These are phyloP conservation scores for Pleurotus tuoliensis DNA, from an alignment of 768 basidiomycete species.

Conservation along the genomic window DNA sequence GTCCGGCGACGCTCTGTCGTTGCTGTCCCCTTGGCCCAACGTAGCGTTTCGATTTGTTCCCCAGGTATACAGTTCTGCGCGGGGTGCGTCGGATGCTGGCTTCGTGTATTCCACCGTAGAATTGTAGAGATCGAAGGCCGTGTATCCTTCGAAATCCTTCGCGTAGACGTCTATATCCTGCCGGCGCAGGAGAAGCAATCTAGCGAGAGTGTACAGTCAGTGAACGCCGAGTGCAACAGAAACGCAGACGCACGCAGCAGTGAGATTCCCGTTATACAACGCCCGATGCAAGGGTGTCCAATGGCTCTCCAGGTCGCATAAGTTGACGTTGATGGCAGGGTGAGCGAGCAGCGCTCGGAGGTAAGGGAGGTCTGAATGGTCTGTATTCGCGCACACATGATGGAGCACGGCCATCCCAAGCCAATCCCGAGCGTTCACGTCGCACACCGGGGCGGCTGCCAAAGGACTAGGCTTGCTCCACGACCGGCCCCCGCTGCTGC, in stretches of 20 bases:
- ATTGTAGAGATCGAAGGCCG: conserved; percentile 91
- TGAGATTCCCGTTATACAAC: conserved; percentile 73
- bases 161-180: conserved; percentile 65
- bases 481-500: conserved; percentile 52
- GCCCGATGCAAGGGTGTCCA: conserved; percentile 93
- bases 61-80: conserved; percentile 60
- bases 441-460: conserved; percentile 23
- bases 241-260: conserved; percentile 50
- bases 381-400: conserved; percentile 65
- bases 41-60: conserved; percentile 65
- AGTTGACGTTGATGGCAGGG: conserved; percentile 73
- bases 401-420: conserved; percentile 80
- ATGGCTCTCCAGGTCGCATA: conserved; percentile 76
- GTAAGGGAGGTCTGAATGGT: conserved; percentile 67
- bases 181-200: conserved; percentile 71
- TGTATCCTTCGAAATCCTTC: conserved; percentile 87
- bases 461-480: conserved; percentile 49
- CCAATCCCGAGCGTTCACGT: conserved; percentile 71
- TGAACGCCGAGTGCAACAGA: conserved; percentile 6
- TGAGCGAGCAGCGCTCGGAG: conserved; percentile 73
- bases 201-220: conserved; percentile 28
- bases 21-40: conserved; percentile 78
- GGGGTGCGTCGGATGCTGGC: conserved; percentile 31
- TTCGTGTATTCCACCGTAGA: conserved; percentile 77
- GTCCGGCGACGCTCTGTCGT: conserved; percentile 79